Base-by-base conservation (phyloP, 2,329 filamentous ascomycete species). In the Aureobasidium sp. region DNA sequence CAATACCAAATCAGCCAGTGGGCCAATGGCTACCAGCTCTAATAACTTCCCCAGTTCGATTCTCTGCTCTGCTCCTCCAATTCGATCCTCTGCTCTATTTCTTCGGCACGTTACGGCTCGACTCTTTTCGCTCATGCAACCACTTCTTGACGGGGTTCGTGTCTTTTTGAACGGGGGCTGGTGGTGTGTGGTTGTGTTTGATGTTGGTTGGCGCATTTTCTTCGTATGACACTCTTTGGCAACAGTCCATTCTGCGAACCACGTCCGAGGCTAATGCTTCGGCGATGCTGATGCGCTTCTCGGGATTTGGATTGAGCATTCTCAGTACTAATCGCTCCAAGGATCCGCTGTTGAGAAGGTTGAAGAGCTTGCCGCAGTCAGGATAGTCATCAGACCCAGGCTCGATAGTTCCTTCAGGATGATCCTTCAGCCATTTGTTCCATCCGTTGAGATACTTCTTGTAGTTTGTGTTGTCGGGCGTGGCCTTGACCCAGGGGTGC, bases 281-380 rank as follows among this genome's bases (percentile, higher is more conserved):
- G 6, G 77, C 70, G 47, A 93, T 86, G 24, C 76, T 79, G 60
- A 85, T 81, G 37, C 90, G 85, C 64, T 81, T 81, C 6, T 71
- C 68, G 0, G 90, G 88, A 59, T 90, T 74, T 0, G 89, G 88
- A 66, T 95, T 83, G 27, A 95, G 76, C 89, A 95, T 94, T 65
- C 80, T 83, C 47, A 93, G 71, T 10, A 95, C 70, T 4, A 94
- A 71, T 10, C 84, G 81, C 55, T 85, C 83, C 54, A 90, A 75
- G 3, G 81, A 79, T 1, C 82, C 79, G 25, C 85, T 83, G 61
- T 83, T 83, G 58, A 90, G 72, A 34, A 70, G 74, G 14, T 73
- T 70, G 66, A 93, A 87, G 32, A 90, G 78, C 14, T 80, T 78
- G 24, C 74, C 70, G 57, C 84, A 79, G 57, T 78, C 77, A 14